Evolutionary conservation across 2,329 filamentous ascomycete genomes (phyloP), one percentile per base, ranked within the genome.

Genomic region (Pyrenophora teres): DNA sequence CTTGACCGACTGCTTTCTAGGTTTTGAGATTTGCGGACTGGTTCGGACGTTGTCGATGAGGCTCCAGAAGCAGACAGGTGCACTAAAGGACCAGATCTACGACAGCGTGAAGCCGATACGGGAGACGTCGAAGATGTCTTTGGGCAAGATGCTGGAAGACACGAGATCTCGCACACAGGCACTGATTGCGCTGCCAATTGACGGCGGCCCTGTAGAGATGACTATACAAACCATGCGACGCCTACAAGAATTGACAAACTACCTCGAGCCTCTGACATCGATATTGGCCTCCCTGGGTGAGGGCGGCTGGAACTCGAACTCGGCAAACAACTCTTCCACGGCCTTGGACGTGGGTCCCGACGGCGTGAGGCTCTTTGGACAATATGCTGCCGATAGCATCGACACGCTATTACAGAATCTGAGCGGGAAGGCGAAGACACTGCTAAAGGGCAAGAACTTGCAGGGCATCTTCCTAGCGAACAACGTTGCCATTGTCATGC

Each of bases 21-120:
- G 92, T 6, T 99, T 96, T 71, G 94, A 99, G 70, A 90, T 97
- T 27, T 90, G 95, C 27, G 93, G 96, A 65, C 90, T 97, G 54
- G 85, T 97, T 40, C 89, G 90, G 0, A 83, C 83, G 10, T 81
- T 96, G 40, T 92, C 91, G 2, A 87, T 87, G 49, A 87, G 88
- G 33, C 78, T 99, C 3, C 93, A 96, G 57, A 83, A 84, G 4
- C 86, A 88, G 55, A 96, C 92, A 0, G 91, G 91, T 2, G 91
- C 96, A 66, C 81, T 97, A 51, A 96, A 96, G 70, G 80, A 84
- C 25, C 83, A 90, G 5, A 84, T 99, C 44, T 87, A 90, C 4
- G 90, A 95, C 47, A 90, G 91, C 7, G 78, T 97, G 12, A 92
- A 94, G 64, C 94, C 94, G 0, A 84, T 97, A 9, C 86, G 92